Evolutionary conservation across 495 filamentous ascomycete genomes (phyloP).

Genomic region (Aspergillus cavernicola): DNA sequence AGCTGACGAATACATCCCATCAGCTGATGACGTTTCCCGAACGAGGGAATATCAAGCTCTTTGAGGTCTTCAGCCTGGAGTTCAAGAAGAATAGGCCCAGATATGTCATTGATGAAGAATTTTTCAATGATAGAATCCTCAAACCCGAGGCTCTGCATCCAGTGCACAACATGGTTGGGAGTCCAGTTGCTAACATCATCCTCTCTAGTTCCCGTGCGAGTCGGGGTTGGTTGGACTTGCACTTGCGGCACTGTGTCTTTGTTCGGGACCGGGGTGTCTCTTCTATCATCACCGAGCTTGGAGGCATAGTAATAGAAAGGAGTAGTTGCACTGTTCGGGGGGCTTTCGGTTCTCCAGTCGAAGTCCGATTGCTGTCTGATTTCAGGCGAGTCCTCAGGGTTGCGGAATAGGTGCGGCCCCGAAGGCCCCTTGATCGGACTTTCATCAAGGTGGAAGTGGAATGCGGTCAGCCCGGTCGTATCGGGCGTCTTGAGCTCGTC

Average conservation of each 20-base stretch:
- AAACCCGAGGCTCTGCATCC: slow-evolving; percentile 71
- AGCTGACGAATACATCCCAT: slow-evolving; percentile 81
- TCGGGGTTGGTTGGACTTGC: neutral
- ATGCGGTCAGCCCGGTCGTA: slow-evolving; percentile 18
- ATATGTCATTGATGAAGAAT: slow-evolving; percentile 88
- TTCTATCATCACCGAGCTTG: too few species aligned
- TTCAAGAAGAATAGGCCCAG: slow-evolving; percentile 74
- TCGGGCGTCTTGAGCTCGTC: slow-evolving; percentile 16
- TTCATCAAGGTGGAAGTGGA: slow-evolving; percentile 46
- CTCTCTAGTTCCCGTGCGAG: neutral
- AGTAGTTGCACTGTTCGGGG: slow-evolving; percentile 44
- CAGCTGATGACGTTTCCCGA: slow-evolving; percentile 80
- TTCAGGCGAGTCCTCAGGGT: slow-evolving; percentile 24
- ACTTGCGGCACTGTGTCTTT: too few species aligned
- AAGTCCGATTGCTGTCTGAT: slow-evolving; percentile 47
- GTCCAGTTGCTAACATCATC: slow-evolving; percentile 27
- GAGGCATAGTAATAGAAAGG: slow-evolving; percentile 3
- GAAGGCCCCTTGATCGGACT: slow-evolving; percentile 55
- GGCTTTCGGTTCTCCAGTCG: slow-evolving; percentile 60
- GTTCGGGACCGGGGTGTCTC: slow-evolving; percentile 25
- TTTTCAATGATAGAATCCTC: slow-evolving; percentile 72
- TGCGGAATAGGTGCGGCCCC: slow-evolving; percentile 87
- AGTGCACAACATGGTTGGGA: slow-evolving; percentile 65
- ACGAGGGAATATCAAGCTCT: slow-evolving; percentile 88
- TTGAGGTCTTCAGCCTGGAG: slow-evolving; percentile 92